phyloP scores from a whole-genome alignment of 2,329 filamentous ascomycete genomes.

The Alternaria ventricosa region DNA sequence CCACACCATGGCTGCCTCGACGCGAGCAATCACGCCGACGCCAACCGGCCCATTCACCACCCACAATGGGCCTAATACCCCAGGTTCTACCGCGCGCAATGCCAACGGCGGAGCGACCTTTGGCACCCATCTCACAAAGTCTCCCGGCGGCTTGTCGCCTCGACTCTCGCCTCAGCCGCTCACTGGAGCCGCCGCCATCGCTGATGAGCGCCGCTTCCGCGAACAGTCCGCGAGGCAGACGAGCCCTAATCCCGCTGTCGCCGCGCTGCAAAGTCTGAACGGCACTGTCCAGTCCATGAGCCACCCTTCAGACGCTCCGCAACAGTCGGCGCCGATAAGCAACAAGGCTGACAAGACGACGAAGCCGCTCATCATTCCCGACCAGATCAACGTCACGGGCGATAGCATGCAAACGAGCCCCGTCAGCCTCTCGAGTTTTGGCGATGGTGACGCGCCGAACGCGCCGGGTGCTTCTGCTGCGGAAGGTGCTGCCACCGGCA shows the following conservation, averaged over 20 bases:
- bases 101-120: constrained; percentile 40
- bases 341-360: constrained; percentile 57
- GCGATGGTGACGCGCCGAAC: constrained; percentile 57
- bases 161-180: constrained; percentile 51
- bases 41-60: constrained; percentile 50
- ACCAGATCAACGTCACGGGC: constrained; percentile 46
- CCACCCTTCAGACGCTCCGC: constrained; percentile 52
- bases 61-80: constrained; percentile 50
- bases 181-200: constrained; percentile 57
- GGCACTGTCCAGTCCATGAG: constrained; percentile 41
- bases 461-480: constrained; percentile 58
- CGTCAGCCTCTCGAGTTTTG: constrained; percentile 62
- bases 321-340: constrained; percentile 54
- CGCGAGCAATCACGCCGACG: constrained; percentile 53
- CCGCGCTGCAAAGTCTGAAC: constrained; percentile 54
- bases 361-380: constrained; percentile 58
- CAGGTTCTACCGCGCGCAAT: constrained; percentile 41
- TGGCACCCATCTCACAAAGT: constrained; percentile 51
- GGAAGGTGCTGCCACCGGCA: constrained; percentile 55
- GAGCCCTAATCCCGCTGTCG: constrained; percentile 57
- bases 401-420: constrained; percentile 60
- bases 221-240: constrained; percentile 53
- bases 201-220: constrained; percentile 54
- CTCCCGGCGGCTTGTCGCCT: constrained; percentile 51
- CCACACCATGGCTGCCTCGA: constrained; percentile 52